Base-by-base conservation (phyloP, 352 stramenopile species). In the Pythium folliculosum region DNA sequence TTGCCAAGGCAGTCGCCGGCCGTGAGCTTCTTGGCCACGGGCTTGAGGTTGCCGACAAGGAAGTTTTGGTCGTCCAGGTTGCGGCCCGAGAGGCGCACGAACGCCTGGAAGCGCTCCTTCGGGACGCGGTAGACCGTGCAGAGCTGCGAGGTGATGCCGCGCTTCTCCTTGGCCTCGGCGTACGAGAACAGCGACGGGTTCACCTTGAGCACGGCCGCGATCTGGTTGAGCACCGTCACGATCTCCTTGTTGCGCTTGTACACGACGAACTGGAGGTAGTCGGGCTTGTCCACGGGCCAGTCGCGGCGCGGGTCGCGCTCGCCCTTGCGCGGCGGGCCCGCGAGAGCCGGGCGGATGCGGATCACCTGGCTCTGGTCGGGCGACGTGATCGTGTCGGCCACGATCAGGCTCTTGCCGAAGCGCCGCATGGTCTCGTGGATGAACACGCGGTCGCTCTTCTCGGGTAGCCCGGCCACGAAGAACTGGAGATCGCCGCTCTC, bases 231-330 rank as follows among this genome's bases (percentile, higher is more conserved):
- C 25, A 91, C 80, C 19, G 82, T 93, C 21, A 90, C 85, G 14
- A 95, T 99, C 68, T 99, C 97, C 71, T 94, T 92, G 81, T 99
- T 99, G 75, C 97, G 92, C 70, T 98, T 99, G 85, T 98, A 98
- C 3, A 99, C 71, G 25, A 98, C 90, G 78, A 99, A 99, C 65
- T 90, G 82, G 37, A 98, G 75, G 73, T 91, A 99, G 54, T 98
- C 83, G 5, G 88, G 83, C 1, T 84, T 74, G 71, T 91, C 84
- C 60, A 80, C 74, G 30, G 86, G 81, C 84, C 87, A 91, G 37
- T 73, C 70, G 51, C 74, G 80, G 58, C 64, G 65, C 32, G 69
- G 71, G 64, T 35, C 49, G 7, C 87, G 79, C 50, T 90, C 75
- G 70, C 94, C 85, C 62, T 92, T 92, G 6, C 85, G 80, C 75